Evolutionary conservation across 768 basidiomycete genomes (phyloP).

Genomic region (Dacryopinax spathularia): DNA sequence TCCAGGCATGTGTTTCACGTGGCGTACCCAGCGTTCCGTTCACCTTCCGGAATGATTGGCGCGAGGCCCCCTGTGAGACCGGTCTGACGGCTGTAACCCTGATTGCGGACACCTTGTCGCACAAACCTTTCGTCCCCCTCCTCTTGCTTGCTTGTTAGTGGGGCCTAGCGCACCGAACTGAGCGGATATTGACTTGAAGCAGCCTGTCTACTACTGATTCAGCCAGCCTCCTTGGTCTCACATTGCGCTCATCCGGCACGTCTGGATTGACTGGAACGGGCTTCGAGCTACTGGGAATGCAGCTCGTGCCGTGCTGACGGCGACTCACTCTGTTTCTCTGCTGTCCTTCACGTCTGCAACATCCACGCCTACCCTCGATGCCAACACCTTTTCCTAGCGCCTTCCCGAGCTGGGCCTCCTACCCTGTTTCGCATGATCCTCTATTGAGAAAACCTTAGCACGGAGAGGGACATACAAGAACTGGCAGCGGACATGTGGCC

Average conservation of each 20-base stretch:
- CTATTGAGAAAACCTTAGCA: neutral
- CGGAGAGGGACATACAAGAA: neutral
- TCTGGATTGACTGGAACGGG: neutral
- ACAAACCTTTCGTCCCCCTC: neutral
- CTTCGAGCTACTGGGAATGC: neutral
- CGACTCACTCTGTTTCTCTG: conserved; percentile 1
- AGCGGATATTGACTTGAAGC: neutral
- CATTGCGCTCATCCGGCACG: neutral
- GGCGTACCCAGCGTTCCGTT: neutral
- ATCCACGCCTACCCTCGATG: neutral
- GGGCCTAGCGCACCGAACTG: neutral
- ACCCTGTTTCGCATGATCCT: neutral
- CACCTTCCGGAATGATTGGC: neutral
- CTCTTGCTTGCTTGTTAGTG: neutral
- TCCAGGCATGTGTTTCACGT: neutral
- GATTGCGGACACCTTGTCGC: neutral
- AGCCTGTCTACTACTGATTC: neutral
- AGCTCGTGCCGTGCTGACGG: neutral
- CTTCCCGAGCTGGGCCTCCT: neutral
- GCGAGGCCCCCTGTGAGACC: neutral
- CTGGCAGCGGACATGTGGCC: neutral
- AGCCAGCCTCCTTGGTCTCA: conserved; percentile 2
- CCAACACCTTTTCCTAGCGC: neutral
- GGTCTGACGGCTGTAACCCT: neutral
- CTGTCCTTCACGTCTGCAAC: neutral